Conservation (phyloP, 1,284 basidiomycete species). For the Paramarasmius palmivorus region DNA sequence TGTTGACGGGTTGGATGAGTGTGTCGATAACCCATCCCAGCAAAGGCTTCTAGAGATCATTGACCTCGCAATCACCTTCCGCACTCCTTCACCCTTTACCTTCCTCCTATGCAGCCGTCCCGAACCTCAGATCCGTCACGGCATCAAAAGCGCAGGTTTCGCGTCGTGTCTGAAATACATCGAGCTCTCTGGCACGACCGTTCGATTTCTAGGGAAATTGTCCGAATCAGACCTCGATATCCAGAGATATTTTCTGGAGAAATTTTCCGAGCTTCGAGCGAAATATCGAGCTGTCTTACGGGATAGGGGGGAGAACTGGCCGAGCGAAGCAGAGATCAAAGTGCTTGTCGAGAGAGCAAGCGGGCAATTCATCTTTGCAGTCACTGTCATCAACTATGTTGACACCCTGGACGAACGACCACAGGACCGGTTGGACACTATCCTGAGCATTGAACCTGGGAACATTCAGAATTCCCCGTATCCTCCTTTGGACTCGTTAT, state of each 20-base stretch:
- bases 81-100: no score
- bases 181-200: no score
- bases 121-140: neutral
- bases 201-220: neutral
- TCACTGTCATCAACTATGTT: neutral
- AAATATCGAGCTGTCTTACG: neutral
- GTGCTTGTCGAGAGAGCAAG: neutral
- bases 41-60: no score
- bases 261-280: neutral
- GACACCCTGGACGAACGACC: neutral
- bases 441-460: neutral
- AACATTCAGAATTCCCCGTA: neutral
- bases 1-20: no score
- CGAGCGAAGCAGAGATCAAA: neutral
- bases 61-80: no score
- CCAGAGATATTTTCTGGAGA: neutral
- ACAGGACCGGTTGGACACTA: neutral
- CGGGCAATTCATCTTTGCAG: neutral
- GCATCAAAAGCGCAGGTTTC: neutral
- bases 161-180: neutral
- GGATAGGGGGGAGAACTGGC: neutral
- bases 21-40: no score
- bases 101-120: conserved; percentile 1
- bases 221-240: neutral
- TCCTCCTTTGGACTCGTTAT: neutral